These are phyloP conservation scores for Ogataea hybrid DNA, from an alignment of 1,139 yeast genomes.

Conservation along the genomic window DNA sequence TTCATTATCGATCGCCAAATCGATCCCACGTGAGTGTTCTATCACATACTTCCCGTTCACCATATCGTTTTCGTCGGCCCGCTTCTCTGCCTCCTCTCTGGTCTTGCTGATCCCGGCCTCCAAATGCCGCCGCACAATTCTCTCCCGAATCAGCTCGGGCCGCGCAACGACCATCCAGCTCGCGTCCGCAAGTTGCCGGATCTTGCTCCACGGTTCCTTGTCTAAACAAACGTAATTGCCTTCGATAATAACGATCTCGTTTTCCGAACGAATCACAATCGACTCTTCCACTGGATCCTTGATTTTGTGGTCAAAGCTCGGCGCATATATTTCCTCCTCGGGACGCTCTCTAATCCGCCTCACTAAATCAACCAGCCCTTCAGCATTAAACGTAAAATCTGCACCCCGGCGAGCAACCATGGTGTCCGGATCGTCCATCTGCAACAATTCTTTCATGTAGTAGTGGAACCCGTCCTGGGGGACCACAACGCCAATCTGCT, in stretches of 20 bases:
- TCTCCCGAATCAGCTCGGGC: constrained; percentile 5
- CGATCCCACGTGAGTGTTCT: constrained; percentile 5
- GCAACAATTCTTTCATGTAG: constrained; percentile 10
- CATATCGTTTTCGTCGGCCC: constrained; percentile 12
- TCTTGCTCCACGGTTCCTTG: constrained; percentile 11
- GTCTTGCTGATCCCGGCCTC: constrained; percentile 11
- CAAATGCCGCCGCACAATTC: constrained; percentile 11
- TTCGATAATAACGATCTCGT: constrained; percentile 9
- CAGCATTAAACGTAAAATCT: constrained; percentile 12
- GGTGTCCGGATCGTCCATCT: constrained; percentile 7
- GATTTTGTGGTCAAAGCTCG: constrained; percentile 12
- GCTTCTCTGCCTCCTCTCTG: constrained; percentile 9
- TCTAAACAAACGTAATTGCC: constrained; percentile 14
- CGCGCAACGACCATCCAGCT: constrained; percentile 9
- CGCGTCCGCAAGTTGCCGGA: constrained; percentile 4
- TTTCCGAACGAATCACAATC: constrained; percentile 7
- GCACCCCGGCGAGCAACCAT: constrained; percentile 13
- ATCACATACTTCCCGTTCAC: constrained; percentile 11
- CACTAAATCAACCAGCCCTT: constrained; percentile 9
- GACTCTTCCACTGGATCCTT: constrained; percentile 13
- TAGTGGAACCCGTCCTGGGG: constrained; percentile 16
- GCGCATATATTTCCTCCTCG: constrained; percentile 4
- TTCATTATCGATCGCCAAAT: constrained; percentile 9
- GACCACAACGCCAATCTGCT: constrained; percentile 8
- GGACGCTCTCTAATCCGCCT: constrained; percentile 2